Evolutionary conservation across 2,329 filamentous ascomycete species (phyloP), one percentile per base, ranked within the genome.

Genomic region (Cladosporium sp.): DNA sequence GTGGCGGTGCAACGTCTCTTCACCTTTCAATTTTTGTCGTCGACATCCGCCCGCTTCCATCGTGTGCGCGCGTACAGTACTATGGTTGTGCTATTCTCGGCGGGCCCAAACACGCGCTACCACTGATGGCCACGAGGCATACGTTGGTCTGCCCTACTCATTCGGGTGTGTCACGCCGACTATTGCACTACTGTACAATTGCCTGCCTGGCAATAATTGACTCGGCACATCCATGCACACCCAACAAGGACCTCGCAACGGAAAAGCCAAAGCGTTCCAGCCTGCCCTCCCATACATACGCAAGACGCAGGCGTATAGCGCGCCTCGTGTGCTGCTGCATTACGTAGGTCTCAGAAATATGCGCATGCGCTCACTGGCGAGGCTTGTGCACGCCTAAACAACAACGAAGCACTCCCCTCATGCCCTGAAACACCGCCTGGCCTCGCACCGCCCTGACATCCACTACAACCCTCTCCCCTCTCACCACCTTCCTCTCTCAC

Each of bases 301-400:
- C 37, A 21, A 40, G 35, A 49, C 23, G 23, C 46, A 16, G 29
- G 23, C 49, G 26, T 29, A 29, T 26, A 29, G 49, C 49, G 49
- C 49, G 49, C 49, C 49, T 26, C 49, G 12, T 52, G 23, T 28
- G 40, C 18, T 46, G 40, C n/a, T 46, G 26, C 8, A 55, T 57
- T 57, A 57, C 55, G 55, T 57, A 57, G 55, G 55, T 55, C n/a
- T 11, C 40, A 7, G 12, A 21, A 35, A 35, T 14, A 12, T 21
- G 37, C 21, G 53, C 26, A 40, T 14, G 33, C 33, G 28, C 55
- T 55, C 16, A 18, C 52, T 46, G 40, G 40, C 5, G 40, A 62
- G 60, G 60, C 46, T 62, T 62, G 60, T 53, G 46, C 52, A 55
- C 52, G 18, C 40, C 60, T 44, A 40, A 62, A 62, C 60, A 62